A percentile compares a stretch with the other conserved stretches of the same genome.
Conservation (phyloP, 495 filamentous ascomycete species). For the Podospora pseudopauciseta region DNA sequence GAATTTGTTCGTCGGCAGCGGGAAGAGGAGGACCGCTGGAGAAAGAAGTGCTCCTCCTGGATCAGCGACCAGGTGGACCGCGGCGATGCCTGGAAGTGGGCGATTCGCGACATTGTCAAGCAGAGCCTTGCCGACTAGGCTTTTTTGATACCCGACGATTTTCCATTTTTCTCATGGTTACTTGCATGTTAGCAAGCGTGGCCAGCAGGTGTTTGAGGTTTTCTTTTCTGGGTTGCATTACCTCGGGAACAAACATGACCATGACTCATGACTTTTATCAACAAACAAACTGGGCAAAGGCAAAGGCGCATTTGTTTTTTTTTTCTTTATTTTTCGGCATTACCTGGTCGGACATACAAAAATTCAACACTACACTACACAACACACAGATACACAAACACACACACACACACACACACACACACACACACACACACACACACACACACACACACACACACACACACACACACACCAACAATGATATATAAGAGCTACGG, state of each 20-base stretch:
- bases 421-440: no score
- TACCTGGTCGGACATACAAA: slow-evolving; percentile 3
- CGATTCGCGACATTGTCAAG: slow-evolving; percentile 46
- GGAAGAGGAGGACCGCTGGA: slow-evolving; percentile 90
- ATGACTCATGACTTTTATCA: neutral
- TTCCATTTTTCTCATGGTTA: neutral
- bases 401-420: no score
- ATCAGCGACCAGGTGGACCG: slow-evolving; percentile 39
- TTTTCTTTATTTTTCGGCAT: neutral
- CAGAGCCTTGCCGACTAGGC: slow-evolving; percentile 22
- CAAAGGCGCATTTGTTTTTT: neutral
- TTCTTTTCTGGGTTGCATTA: neutral
- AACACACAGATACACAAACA: no score
- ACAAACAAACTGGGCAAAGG: neutral
- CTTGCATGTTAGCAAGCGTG: neutral
- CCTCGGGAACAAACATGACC: neutral
- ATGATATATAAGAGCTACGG: neutral
- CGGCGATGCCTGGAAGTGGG: slow-evolving; percentile 48
- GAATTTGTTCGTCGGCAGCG: slow-evolving; percentile 85
- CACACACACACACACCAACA: neutral
- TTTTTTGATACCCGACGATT: neutral
- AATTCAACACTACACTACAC: neutral
- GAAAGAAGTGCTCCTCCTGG: slow-evolving; percentile 79
- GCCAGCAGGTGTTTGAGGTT: neutral
- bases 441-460: no score